phyloP scores from a whole-genome alignment of 768 basidiomycete species.

The Coprinopsis marcescibilis region DNA sequence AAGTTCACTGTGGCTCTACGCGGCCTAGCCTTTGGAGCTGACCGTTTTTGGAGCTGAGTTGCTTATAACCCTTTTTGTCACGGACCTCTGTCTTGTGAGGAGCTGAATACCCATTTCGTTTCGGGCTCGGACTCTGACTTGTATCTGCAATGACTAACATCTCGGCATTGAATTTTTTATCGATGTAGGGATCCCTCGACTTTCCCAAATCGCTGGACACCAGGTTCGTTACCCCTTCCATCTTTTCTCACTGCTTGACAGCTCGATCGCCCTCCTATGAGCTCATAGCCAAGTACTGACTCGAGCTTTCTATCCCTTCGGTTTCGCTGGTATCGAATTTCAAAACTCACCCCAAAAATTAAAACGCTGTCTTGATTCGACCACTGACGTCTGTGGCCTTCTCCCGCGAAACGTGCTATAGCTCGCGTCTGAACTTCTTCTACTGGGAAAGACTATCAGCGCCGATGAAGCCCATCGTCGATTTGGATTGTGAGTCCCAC shows the following conservation, averaged over 20 bases:
- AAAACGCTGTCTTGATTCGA: too few species aligned
- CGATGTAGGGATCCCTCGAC: conserved; percentile 56
- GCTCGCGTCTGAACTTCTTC: conserved; percentile 72
- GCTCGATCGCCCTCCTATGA: conserved; percentile 5
- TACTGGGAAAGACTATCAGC: conserved; percentile 63
- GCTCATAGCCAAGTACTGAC: conserved; percentile 4
- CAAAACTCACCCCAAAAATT: neutral
- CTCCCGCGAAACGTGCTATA: conserved; percentile 20
- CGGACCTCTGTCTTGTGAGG: too few species aligned
- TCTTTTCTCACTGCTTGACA: neutral
- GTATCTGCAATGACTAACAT: neutral
- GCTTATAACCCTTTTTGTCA: too few species aligned
- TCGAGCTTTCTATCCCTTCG: neutral
- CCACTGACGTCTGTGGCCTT: too few species aligned
- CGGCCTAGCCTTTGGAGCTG: too few species aligned
- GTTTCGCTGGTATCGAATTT: neutral
- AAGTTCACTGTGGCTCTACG: too few species aligned
- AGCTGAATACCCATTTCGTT: too few species aligned
- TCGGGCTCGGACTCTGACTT: too few species aligned
- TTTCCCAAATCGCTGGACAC: conserved; percentile 62
- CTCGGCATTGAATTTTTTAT: conserved; percentile 5
- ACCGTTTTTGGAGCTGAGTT: too few species aligned
- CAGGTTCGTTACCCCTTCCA: conserved; percentile 48
- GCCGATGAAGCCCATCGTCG: conserved; percentile 62
- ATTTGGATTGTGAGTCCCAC: conserved; percentile 65